Conservation (phyloP, 208 protist genomes). For the Acanthamoeba sp. region DNA sequence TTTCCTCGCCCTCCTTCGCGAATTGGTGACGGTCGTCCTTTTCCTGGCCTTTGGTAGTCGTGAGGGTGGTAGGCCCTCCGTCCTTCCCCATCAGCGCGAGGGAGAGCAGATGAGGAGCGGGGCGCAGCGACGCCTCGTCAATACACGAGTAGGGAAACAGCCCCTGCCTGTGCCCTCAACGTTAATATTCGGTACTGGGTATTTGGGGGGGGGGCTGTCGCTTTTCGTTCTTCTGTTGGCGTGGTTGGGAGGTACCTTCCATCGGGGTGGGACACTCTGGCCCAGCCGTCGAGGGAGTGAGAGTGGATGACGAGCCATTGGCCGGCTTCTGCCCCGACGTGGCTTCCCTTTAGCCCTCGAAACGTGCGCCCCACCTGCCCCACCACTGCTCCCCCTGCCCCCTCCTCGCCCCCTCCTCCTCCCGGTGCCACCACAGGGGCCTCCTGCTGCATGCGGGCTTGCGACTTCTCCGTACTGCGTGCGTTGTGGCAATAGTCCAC, state of each 20-base stretch:
- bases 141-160: not conserved
- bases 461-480: no score
- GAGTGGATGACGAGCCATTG: not conserved
- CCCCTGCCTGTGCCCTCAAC: not conserved
- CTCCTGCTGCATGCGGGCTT: no score
- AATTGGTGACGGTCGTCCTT: no score
- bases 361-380: not conserved
- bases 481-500: no score
- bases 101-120: not conserved
- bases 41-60: not conserved
- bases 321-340: not conserved
- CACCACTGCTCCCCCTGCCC: not conserved
- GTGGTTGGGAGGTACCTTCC: not conserved
- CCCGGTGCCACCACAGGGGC: no score
- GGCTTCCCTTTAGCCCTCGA: not conserved
- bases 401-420: no score
- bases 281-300: not conserved
- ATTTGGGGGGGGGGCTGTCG: no score
- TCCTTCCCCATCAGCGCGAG: not conserved
- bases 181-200: not conserved
- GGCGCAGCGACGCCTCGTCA: not conserved
- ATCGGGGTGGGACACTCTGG: not conserved
- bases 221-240: not conserved
- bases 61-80: not conserved
- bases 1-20: no score